Conservation (phyloP, 768 basidiomycete genomes). For the Naganishia randhawae region DNA sequence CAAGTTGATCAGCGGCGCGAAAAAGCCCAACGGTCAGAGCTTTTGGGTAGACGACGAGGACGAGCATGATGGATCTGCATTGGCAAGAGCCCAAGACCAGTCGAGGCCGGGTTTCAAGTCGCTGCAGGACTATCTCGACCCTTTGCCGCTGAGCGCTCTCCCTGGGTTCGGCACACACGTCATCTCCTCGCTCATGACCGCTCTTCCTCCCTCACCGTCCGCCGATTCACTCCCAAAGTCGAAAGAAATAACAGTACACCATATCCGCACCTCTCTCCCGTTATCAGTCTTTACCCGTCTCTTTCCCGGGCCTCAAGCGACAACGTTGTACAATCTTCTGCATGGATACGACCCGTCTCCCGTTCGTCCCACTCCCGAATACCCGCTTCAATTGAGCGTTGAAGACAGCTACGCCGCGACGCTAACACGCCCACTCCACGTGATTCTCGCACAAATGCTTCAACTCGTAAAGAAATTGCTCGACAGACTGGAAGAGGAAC, state of each 20-base stretch:
- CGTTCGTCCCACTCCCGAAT: slow-evolving; percentile 29
- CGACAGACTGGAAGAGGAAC: slow-evolving; percentile 32
- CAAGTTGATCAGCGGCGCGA: slow-evolving; percentile 29
- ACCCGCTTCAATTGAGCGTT: slow-evolving; percentile 30
- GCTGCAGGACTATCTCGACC: slow-evolving; percentile 28
- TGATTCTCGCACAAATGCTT: slow-evolving; percentile 10
- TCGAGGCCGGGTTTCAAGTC: too few relatives aligned
- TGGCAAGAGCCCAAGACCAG: too few relatives aligned
- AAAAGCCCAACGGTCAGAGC: slow-evolving; percentile 36
- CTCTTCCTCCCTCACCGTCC: not conserved
- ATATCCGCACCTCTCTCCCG: slow-evolving; percentile 12
- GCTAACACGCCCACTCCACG: not conserved
- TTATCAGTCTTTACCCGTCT: slow-evolving; percentile 13
- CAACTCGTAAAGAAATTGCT: slow-evolving; percentile 25
- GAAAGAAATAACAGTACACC: slow-evolving; percentile 17
- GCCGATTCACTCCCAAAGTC: not conserved
- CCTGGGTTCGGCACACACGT: slow-evolving; percentile 30
- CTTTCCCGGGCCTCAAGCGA: slow-evolving; percentile 13
- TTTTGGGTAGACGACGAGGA: not conserved
- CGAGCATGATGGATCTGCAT: too few relatives aligned
- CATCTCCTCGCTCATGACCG: slow-evolving; percentile 3
- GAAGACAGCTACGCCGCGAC: slow-evolving; percentile 32
- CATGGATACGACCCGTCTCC: slow-evolving; percentile 28
- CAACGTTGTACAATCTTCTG: slow-evolving; percentile 27
- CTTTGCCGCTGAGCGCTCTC: slow-evolving; percentile 10